Evolutionary conservation across 2,329 filamentous ascomycete species (phyloP), one percentile per base, ranked within the genome.

Genomic region (Zasmidium angulare): DNA sequence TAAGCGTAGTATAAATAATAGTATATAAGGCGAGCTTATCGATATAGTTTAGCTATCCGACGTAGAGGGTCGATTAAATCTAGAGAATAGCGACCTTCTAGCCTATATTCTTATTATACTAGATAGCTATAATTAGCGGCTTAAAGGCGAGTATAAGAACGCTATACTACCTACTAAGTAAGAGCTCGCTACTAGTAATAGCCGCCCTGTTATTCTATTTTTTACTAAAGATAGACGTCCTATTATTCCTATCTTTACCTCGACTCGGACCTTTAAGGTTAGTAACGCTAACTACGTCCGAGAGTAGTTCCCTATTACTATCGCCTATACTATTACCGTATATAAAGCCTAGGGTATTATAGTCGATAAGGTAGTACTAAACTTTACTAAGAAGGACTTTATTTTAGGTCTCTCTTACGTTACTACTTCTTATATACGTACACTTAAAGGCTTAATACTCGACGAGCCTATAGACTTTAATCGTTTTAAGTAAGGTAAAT

Each of bases 261-360:
- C 19, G 14, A 53, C 2, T 21, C 21, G 7, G 2, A 23, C 12
- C 9, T 51, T 26, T 51, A 51, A 14, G 1, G 14, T 36, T 7
- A 14, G 29, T 7, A 36, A 36, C 29, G 1, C 7, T 3, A 22
- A 51, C n/a, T n/a, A n/a, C n/a, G n/a, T n/a, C n/a, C n/a, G n/a
- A n/a, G n/a, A n/a, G 12, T 26, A 26, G 29, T 53, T 53, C 21
- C 29, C n/a, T 12, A 2, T 53, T 6, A 53, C 29, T 46, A 20
- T 53, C 11, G 7, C 14, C 2, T 53, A 53, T 24, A n/a, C 29
- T 21, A 53, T 53, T 40, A 53, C 50, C 43, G 43, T 53, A 1
- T 53, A 53, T 53, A 53, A 53, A 20, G 50, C 29, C 6, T 53
- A 53, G 17, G 29, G 50, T 22, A 4, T 53, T n/a, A 40, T 21